Conservation (phyloP, 1,139 yeast species). For the Saccharomyces pastorianus region DNA sequence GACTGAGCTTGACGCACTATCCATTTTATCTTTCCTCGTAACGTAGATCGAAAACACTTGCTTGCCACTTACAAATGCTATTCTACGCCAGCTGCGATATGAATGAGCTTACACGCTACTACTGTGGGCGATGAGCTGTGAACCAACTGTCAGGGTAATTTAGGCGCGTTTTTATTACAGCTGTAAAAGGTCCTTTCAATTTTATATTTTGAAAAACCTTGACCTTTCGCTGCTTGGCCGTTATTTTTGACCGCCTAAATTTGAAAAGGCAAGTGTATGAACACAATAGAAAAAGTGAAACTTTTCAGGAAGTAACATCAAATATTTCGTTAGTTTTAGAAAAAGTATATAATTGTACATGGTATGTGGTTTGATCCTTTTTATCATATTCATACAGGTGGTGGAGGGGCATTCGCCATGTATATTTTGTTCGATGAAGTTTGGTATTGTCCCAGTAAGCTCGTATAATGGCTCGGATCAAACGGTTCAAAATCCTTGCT, state of each 20-base stretch:
- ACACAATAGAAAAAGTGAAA: neutral
- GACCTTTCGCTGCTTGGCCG: neutral
- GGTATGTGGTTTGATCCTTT: neutral
- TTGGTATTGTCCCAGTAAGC: constrained; percentile 21
- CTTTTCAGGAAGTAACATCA: neutral
- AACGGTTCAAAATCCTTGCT: constrained; percentile 20
- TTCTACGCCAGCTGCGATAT: neutral
- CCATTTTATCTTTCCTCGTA: neutral
- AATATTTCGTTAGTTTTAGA: neutral
- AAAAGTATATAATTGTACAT: neutral
- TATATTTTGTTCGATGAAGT: constrained; percentile 26
- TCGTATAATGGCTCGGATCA: constrained; percentile 19
- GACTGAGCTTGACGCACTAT: neutral
- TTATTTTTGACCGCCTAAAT: neutral
- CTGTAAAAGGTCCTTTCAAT: neutral
- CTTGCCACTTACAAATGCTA: neutral
- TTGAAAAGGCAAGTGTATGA: neutral
- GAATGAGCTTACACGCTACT: neutral
- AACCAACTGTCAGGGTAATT: neutral
- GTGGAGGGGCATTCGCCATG: constrained; percentile 30
- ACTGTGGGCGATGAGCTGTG: neutral
- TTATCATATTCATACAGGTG: constrained; percentile 17
- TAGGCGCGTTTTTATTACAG: neutral
- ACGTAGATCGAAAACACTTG: neutral
- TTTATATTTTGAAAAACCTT: neutral